Evolutionary conservation across 352 stramenopile species (phyloP).

Genomic region (Phytophthora capsici): DNA sequence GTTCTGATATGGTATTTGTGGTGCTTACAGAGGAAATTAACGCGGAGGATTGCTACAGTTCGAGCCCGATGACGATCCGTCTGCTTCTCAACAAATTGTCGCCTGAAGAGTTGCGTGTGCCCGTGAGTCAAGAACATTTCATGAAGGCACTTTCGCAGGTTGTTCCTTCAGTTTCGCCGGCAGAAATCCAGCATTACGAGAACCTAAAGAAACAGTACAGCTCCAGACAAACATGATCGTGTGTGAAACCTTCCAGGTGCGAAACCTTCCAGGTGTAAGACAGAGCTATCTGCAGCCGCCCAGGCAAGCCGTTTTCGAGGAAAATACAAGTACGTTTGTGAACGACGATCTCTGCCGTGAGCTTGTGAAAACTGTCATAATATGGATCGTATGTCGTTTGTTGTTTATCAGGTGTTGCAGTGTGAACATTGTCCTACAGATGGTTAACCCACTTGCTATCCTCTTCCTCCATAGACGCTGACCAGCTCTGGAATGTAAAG

Average conservation of each 20-base stretch:
- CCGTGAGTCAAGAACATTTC: conserved; percentile 67
- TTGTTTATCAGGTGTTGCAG: conserved; percentile 26
- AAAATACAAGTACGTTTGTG: not conserved
- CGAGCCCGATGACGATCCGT: conserved; percentile 69
- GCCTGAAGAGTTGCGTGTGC: conserved; percentile 66
- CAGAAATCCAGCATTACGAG: conserved; percentile 90
- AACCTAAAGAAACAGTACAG: conserved; percentile 88
- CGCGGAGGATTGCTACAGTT: conserved; percentile 82
- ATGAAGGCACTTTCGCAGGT: conserved; percentile 60
- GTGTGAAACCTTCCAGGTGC: not conserved
- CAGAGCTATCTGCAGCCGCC: conserved; percentile 11
- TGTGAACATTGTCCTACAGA: conserved; percentile 14
- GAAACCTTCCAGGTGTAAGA: not conserved
- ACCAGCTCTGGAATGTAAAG: conserved; percentile 21
- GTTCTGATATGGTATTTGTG: conserved; percentile 19
- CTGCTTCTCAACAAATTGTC: conserved; percentile 70
- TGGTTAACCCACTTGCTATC: not conserved
- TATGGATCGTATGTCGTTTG: conserved; percentile 20
- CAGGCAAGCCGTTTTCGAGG: conserved; percentile 9
- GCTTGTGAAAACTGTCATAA: conserved; percentile 6
- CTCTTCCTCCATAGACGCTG: conserved; percentile 10
- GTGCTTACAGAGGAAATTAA: conserved; percentile 63
- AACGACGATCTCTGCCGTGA: conserved; percentile 13
- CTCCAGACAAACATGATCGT: conserved; percentile 52
- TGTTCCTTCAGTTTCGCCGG: conserved; percentile 84